Base-by-base conservation (phyloP, 73 alveolate species). In the Uronychia binucleata region DNA sequence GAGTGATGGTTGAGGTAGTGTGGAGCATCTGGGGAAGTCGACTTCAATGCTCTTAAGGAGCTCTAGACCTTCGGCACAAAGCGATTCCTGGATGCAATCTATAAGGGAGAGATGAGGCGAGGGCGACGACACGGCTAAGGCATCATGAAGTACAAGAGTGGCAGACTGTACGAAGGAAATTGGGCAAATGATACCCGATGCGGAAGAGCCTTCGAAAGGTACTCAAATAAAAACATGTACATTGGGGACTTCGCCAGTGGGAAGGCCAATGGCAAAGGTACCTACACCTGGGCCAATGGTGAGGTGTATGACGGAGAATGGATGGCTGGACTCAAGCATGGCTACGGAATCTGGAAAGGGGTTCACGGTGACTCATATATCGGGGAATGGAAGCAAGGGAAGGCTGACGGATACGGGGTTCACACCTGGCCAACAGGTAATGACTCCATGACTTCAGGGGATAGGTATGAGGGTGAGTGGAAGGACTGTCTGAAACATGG, bases 401-500 rank as follows among this genome's bases (percentile, higher is more conserved):
- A 67, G 26, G 78, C 78, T 67, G 78, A 67, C 26, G 78, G 78
- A 5, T 26, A 26, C 26, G 78, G 78, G 26, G 78, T 60, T 29
- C 31, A 60, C 26, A 60, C 78, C 14, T 60, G 78, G 78, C 28
- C 8, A 26, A 13, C 28, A 13, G 94, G 94, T 46, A 46, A 19
- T 5, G 19, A 19, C 67, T 46, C 19, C 19, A 60, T 81, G 84
- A 0, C 84, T 19, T 74, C 34, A 26, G 90, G 90, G 14, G 96
- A 92, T 79, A 77, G 57, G 35, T 92, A 88, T 92, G 93, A 81
- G 33, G 96, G 96, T 31, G 96, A 92, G 34, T 92, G 91, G 84
- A 74, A 59, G 28, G 28, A 81, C 74, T 88, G 88, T 25, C 60
- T 88, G 76, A 92, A 92, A 82, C 94, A 92, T 92, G 96, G 96